Evolutionary conservation across 345 rosid genomes (phyloP).

Genomic region (Cardiospermum halicacabum): DNA sequence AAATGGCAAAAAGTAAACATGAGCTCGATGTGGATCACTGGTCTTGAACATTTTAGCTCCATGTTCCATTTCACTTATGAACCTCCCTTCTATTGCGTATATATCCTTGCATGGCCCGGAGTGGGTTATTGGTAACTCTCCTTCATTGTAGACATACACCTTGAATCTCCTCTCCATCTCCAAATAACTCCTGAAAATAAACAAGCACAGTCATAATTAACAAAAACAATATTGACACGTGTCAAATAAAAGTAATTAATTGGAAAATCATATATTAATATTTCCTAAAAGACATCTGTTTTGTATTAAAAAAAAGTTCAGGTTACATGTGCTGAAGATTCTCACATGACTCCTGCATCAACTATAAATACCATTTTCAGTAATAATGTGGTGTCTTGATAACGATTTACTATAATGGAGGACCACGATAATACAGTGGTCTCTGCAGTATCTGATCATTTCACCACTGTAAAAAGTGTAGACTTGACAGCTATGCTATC

Average conservation of each 20-base stretch:
- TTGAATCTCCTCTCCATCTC: slow-evolving; percentile 91
- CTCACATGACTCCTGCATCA: not conserved
- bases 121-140: slow-evolving; percentile 71
- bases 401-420: not conserved
- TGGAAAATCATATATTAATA: not conserved
- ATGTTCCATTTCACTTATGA: slow-evolving; percentile 74
- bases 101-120: slow-evolving; percentile 83
- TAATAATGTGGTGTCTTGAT: not conserved
- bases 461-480: not conserved
- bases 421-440: not conserved
- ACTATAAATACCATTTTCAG: not conserved
- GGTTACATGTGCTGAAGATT: not conserved
- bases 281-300: not conserved
- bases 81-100: slow-evolving; percentile 80
- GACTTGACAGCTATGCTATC: not conserved
- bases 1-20: slow-evolving; percentile 80
- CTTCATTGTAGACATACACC: slow-evolving; percentile 80
- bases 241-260: too few relatives aligned
- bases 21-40: slow-evolving; percentile 47
- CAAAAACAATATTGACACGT: too few relatives aligned
- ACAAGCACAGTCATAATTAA: too few relatives aligned
- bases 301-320: not conserved
- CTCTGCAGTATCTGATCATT: not conserved
- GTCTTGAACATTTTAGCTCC: slow-evolving; percentile 47
- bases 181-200: slow-evolving; percentile 51